Percentiles rank a stretch among this genome's conserved stretches.
These are phyloP conservation scores for Helicocarpus griseus DNA, from an alignment of 2,329 filamentous ascomycete genomes.

Conservation along the genomic window DNA sequence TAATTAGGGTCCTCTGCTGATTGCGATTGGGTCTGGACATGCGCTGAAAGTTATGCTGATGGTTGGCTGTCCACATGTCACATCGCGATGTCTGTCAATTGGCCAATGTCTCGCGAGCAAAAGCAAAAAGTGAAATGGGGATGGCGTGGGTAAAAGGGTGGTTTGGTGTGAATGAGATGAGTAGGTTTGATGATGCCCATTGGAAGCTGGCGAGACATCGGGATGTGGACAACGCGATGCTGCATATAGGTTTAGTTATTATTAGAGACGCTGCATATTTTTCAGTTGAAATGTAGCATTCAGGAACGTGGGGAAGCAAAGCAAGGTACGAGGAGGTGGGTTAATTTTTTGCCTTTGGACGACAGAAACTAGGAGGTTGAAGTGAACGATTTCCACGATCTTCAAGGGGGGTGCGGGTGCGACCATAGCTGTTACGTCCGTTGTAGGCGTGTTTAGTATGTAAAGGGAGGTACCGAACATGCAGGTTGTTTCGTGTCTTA, in stretches of 20 bases:
- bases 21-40: slow-evolving; percentile 2
- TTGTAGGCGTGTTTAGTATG: not conserved
- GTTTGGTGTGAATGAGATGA: no score
- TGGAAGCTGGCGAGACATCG: not conserved
- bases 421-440: no score
- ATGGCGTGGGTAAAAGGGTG: not conserved
- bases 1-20: not conserved
- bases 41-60: not conserved
- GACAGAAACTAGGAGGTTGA: no score
- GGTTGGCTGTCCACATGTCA: not conserved
- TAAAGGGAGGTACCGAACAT: not conserved
- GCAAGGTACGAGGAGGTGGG: not conserved
- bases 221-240: slow-evolving; percentile 1
- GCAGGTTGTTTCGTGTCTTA: not conserved
- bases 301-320: not conserved
- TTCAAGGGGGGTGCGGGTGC: no score
- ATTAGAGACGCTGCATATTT: not conserved
- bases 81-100: not conserved
- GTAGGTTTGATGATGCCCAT: not conserved
- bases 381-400: no score
- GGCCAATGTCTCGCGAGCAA: not conserved
- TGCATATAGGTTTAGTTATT: no score
- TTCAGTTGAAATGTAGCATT: not conserved
- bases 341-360: no score
- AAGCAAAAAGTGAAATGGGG: slow-evolving; percentile 1